phyloP scores from a whole-genome alignment of 2,329 filamentous ascomycete genomes.

The Fusarium sp. region DNA sequence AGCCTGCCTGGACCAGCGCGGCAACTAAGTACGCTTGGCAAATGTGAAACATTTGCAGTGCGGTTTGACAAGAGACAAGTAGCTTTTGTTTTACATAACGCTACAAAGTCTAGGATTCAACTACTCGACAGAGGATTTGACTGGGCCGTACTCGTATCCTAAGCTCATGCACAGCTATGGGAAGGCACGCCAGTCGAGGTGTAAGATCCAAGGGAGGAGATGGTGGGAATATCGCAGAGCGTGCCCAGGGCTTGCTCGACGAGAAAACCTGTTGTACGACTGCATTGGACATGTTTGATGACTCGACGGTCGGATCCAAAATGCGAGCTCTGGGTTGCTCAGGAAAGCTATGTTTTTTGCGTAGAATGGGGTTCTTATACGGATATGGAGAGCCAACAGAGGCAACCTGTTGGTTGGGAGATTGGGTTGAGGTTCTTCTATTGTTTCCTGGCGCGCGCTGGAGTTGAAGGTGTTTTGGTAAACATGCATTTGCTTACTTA shows the following conservation, averaged over 20 bases:
- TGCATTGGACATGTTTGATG: constrained; percentile 35
- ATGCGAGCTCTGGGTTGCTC: constrained; percentile 44
- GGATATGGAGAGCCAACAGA: constrained; percentile 33
- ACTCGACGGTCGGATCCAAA: constrained; percentile 34
- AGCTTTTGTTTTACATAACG: background rate
- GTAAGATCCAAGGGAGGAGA: constrained; percentile 12
- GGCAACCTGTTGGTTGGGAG: constrained; percentile 37
- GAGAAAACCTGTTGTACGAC: constrained; percentile 27
- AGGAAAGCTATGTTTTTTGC: constrained; percentile 33
- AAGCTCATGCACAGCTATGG: background rate
- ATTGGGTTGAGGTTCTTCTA: constrained; percentile 9
- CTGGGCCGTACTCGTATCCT: background rate
- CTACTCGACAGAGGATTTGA: constrained; percentile 9
- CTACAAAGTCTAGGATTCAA: background rate
- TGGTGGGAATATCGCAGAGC: background rate
- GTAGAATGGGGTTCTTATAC: constrained; percentile 44
- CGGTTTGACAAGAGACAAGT: constrained; percentile 6
- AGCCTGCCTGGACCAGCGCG: background rate
- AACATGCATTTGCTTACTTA: constrained; percentile 36
- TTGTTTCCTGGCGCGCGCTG: constrained; percentile 29
- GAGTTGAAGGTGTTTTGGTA: constrained; percentile 46
- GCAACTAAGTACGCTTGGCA: constrained; percentile 8
- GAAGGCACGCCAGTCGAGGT: background rate
- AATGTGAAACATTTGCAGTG: constrained; percentile 22
- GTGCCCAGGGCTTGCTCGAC: background rate